These are phyloP conservation scores for Babesia bigemina DNA, from an alignment of 169 alveolate genomes.

Conservation along the genomic window DNA sequence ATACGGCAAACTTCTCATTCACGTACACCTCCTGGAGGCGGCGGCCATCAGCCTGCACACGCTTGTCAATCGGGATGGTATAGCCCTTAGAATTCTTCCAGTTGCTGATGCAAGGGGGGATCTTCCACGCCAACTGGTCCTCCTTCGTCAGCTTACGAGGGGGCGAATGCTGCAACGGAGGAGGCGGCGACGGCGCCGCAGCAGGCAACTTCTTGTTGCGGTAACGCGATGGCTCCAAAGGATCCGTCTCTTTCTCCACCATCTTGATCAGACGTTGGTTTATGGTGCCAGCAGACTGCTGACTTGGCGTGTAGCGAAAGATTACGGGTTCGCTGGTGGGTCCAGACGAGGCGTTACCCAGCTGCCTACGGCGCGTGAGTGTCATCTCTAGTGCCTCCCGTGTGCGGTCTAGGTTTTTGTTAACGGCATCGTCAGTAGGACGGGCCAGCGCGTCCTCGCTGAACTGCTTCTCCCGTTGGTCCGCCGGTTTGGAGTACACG, in stretches of 20 bases:
- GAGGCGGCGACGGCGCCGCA: conserved; percentile 84
- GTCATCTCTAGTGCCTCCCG: conserved; percentile 78
- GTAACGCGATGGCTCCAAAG: conserved; percentile 93
- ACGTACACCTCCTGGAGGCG: conserved; percentile 88
- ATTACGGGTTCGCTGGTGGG: conserved; percentile 75
- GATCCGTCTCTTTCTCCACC: conserved; percentile 90
- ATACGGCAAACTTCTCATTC: conserved; percentile 92
- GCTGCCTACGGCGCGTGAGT: conserved; percentile 53
- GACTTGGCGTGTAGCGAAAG: conserved; percentile 82
- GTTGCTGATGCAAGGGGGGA: conserved; percentile 97
- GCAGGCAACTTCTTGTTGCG: conserved; percentile 92
- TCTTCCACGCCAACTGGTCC: conserved; percentile 95
- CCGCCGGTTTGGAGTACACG: conserved; percentile 69
- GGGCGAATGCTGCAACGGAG: conserved; percentile 90
- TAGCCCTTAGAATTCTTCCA: conserved; percentile 98
- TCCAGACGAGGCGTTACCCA: conserved; percentile 17
- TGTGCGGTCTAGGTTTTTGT: conserved; percentile 75
- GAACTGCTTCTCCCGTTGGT: conserved; percentile 73
- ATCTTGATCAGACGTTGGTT: conserved; percentile 86
- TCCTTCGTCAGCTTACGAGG: conserved; percentile 92
- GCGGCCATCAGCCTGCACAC: conserved; percentile 97
- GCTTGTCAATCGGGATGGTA: conserved; percentile 96
- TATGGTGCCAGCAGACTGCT: conserved; percentile 64
- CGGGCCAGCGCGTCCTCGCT: conserved; percentile 59
- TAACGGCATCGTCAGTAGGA: conserved; percentile 79